These are phyloP conservation scores for Fusarium piperis DNA, from an alignment of 2,329 filamentous ascomycete genomes.

Conservation along the genomic window DNA sequence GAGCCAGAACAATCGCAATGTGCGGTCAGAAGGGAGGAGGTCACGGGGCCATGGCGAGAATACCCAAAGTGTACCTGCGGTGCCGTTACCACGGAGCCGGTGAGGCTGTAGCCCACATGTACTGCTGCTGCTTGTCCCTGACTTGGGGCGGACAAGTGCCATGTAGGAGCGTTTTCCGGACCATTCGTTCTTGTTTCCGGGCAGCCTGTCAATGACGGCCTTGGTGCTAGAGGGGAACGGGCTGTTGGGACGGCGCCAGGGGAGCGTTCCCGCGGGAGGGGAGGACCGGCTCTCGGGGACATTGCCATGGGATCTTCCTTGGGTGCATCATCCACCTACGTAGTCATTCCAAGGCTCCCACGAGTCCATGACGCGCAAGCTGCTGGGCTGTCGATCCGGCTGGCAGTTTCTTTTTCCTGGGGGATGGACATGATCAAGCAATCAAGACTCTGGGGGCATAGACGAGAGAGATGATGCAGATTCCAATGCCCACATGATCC, in stretches of 20 bases:
- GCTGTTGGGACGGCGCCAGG: conserved; percentile 21
- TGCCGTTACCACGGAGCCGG: conserved; percentile 11
- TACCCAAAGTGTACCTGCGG: conserved; percentile 28
- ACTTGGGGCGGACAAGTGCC: conserved; percentile 11
- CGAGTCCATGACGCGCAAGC: conserved; percentile 8
- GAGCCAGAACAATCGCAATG: conserved; percentile 24
- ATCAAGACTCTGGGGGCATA: background rate
- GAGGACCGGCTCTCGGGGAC: conserved; percentile 24
- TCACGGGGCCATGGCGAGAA: conserved; percentile 24
- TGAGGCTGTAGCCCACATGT: conserved; percentile 24
- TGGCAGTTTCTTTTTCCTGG: background rate
- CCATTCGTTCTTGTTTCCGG: conserved; percentile 32
- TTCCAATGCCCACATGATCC: background rate
- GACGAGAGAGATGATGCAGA: background rate
- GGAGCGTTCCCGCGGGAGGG: conserved; percentile 12
- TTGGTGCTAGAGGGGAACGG: conserved; percentile 22
- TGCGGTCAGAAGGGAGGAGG: conserved; percentile 36
- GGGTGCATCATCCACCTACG: background rate
- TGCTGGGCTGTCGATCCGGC: background rate
- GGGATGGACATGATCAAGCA: background rate
- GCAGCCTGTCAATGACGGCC: conserved; percentile 24
- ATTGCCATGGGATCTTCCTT: background rate
- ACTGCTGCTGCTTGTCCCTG: conserved; percentile 19
- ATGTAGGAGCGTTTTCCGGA: conserved; percentile 29
- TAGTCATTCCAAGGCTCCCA: background rate